Evolutionary conservation across 2,329 filamentous ascomycete genomes (phyloP), one percentile per base, ranked within the genome.

Genomic region (Aureobasidium sp.): DNA sequence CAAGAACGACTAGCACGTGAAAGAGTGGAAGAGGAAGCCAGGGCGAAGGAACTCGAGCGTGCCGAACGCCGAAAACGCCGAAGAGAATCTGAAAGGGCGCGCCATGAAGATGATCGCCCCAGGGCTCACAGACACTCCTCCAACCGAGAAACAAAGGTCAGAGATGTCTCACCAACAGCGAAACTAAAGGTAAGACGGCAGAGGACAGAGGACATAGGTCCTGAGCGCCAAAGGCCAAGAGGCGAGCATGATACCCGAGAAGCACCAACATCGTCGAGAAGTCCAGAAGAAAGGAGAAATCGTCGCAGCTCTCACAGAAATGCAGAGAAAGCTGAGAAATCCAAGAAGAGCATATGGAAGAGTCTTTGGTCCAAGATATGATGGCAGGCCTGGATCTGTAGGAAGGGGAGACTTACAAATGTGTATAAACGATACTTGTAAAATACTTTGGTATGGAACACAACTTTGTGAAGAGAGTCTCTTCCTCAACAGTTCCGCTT

Each of bases 321-420:
- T 7, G 3, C 7, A 8, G 36, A 39, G 8, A 53, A 32, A 42
- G 25, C 34, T 9, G 52, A 32, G 29, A 44, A 58, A n/a, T 42
- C 54, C 27, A 54, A 54, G 41, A 58, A 58, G n/a, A 50, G 49
- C 29, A 55, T 61, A 32, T 54, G 49, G 49, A 29, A 32, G 27
- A n/a, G 27, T 6, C 10, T 44, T 36, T 11, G 32, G 25, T 52
- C 52, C 6, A 39, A 27, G 32, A 45, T 15, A 32, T 8, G 10
- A 25, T 52, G 37, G 32, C 2, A 11, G 29, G 3, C 3, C 3
- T 32, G 16, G 16, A 21, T 21, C 21, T 21, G 21, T 21, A 21
- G 11, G 1, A 3, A 5, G 21, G 15, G 9, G 11, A n/a, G 29
- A 32, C 11, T 13, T 21, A 48, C 44, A 10, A 48, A 48, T 15